These are phyloP conservation scores for Curvularia sp. DNA, from an alignment of 2,329 filamentous ascomycete species.

Conservation along the genomic window DNA sequence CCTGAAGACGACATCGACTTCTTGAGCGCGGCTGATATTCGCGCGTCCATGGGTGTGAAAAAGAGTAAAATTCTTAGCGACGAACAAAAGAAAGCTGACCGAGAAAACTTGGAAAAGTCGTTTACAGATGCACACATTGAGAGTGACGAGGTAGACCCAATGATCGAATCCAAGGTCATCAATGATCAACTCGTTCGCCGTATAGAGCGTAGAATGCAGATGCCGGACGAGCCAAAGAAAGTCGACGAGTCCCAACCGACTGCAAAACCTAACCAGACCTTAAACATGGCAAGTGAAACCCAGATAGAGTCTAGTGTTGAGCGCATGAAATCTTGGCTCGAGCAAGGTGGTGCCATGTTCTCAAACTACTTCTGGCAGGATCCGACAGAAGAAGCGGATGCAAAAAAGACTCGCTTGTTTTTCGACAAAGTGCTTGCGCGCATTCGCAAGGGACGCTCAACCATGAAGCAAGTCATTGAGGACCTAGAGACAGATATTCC, in stretches of 20 bases:
- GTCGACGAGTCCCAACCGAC: not conserved
- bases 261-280: not conserved
- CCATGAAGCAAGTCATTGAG: conserved; percentile 34
- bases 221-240: conserved; percentile 12
- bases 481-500: conserved; percentile 40
- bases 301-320: conserved; percentile 37
- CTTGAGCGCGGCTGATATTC: conserved; percentile 53
- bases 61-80: conserved; percentile 14
- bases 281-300: not conserved
- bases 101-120: conserved; percentile 39
- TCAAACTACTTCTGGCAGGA: conserved; percentile 45
- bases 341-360: conserved; percentile 34
- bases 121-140: conserved; percentile 28
- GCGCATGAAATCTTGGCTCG: conserved; percentile 42
- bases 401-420: conserved; percentile 28
- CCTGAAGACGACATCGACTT: conserved; percentile 53
- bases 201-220: conserved; percentile 29
- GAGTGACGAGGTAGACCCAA: conserved; percentile 25
- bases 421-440: conserved; percentile 30
- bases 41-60: conserved; percentile 52
- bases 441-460: conserved; percentile 32
- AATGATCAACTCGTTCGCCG: conserved; percentile 44
- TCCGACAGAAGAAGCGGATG: conserved; percentile 37
- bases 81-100: conserved; percentile 25
- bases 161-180: conserved; percentile 36